phyloP scores from a whole-genome alignment of 176 grass and related monocot species.

The Avena atlantica region DNA sequence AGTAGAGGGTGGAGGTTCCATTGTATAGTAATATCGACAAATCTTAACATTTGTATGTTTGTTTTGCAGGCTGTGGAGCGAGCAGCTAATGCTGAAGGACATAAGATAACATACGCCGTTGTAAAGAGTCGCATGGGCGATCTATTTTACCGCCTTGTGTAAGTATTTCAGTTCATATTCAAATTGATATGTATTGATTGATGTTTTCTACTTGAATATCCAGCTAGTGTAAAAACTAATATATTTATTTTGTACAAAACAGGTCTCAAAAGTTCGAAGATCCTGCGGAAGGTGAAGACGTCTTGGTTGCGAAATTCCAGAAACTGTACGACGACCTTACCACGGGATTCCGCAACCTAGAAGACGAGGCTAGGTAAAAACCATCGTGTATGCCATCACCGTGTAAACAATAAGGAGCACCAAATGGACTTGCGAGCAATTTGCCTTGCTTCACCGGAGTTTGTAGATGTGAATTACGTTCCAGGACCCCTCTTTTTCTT shows the following conservation, averaged over 20 bases:
- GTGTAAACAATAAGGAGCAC: constrained; percentile 49
- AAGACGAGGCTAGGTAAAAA: constrained; percentile 80
- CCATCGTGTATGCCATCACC: constrained; percentile 14
- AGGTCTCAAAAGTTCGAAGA: constrained; percentile 96
- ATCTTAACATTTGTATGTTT: constrained; percentile 18
- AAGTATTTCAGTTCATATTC: constrained; percentile 42
- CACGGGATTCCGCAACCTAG: constrained; percentile 80
- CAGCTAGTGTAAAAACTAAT: neutral
- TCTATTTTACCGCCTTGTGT: constrained; percentile 95
- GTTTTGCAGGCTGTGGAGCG: constrained; percentile 83
- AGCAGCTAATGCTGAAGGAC: constrained; percentile 78
- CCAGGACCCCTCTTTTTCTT: neutral
- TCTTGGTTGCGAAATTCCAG: constrained; percentile 72
- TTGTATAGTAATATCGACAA: neutral
- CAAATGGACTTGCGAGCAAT: constrained; percentile 41
- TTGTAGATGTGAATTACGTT: constrained; percentile 58
- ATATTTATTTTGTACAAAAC: neutral
- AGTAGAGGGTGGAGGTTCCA: neutral
- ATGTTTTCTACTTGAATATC: neutral
- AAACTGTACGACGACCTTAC: constrained; percentile 87
- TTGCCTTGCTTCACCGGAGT: constrained; percentile 44
- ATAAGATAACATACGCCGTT: constrained; percentile 89
- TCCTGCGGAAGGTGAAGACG: constrained; percentile 83
- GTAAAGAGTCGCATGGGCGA: constrained; percentile 88
- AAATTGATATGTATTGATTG: neutral